Base-by-base conservation (phyloP, 805 yeast genomes). In the Candida odintsovae region DNA sequence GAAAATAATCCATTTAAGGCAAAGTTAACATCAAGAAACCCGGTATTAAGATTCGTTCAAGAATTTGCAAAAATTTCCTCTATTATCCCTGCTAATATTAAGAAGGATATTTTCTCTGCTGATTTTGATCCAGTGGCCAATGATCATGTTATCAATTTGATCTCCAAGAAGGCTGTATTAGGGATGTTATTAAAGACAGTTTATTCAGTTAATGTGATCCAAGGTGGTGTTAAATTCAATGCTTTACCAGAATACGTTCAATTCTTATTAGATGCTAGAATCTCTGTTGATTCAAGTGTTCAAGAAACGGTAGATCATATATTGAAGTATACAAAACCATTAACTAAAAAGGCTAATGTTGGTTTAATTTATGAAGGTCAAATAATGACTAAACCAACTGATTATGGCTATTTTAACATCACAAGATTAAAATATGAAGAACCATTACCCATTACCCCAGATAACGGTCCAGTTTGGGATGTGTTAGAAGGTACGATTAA, bases 161-260 rank as follows among this genome's bases (percentile, higher is more conserved):
- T 57, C 41, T 50, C 47, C 6, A 31, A 41, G 9, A 46, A 47
- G n/a, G 42, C 43, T 21, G 38, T 44, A 12, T 39, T 49, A 19
- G 49, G 46, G 38, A 51, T 46, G 40, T 41, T 54, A 31, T 50
- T 54, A 8, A 48, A 48, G 38, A 55, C 56, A 16, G 49, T 57
- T 3, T 61, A 58, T 43, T 61, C 62, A 12, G 40, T 58, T 22
- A 59, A 58, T 42, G 50, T 57, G 22, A 70, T 87, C 48, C 58
- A 65, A 11, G 94, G 94, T 25, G 95, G 95, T 39, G 75, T 80
- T 47, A 86, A 86, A 64, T 72, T 82, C 22, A 86, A 86, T 58
- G 90, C 94, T 1, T 66, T 86, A 40, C 95, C 95, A 3, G 92
- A 86, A 59, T 47, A 39, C 33, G 54, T 55, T 6, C 63, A 70